Percentiles rank a stretch among this genome's conserved stretches.
phyloP scores from a whole-genome alignment of 1,284 basidiomycete species.

The Ustilago vetiveriae region DNA sequence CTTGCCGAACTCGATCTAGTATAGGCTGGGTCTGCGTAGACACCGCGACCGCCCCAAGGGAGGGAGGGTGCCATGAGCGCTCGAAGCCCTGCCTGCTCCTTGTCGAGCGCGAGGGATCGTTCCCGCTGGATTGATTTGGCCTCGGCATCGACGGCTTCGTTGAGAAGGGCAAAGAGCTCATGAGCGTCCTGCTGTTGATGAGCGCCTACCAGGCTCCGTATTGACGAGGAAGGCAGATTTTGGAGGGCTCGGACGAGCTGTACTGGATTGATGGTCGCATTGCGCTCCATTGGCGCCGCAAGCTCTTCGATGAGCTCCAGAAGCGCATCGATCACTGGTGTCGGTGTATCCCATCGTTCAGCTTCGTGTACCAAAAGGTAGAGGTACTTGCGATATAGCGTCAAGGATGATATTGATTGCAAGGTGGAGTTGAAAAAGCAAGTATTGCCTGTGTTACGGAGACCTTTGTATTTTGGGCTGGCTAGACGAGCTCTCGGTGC shows the following conservation, averaged over 20 bases:
- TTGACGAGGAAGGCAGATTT: constrained; percentile 43
- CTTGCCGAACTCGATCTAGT: constrained; percentile 1
- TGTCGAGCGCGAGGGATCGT: constrained; percentile 13
- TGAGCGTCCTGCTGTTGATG: constrained; percentile 67
- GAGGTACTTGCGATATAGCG: constrained; percentile 40
- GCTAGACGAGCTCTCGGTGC: constrained; percentile 4
- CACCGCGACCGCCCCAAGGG: constrained; percentile 35
- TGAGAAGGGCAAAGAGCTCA: constrained; percentile 62
- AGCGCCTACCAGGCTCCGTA: constrained; percentile 57
- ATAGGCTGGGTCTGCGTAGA: constrained; percentile 34
- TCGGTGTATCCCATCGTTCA: constrained; percentile 56
- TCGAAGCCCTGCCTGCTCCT: constrained; percentile 38
- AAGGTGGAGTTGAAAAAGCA: constrained; percentile 66
- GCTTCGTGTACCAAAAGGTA: constrained; percentile 42
- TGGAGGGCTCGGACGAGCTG: constrained; percentile 52
- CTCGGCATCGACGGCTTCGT: constrained; percentile 59
- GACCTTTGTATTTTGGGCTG: constrained; percentile 47
- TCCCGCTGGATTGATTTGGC: constrained; percentile 39
- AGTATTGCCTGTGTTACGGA: constrained; percentile 63
- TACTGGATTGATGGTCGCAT: constrained; percentile 51
- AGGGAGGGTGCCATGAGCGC: constrained; percentile 46
- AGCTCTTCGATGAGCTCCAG: constrained; percentile 53
- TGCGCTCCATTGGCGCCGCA: constrained; percentile 35
- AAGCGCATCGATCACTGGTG: constrained; percentile 62
- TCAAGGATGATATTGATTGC: constrained; percentile 56